Percentiles rank a stretch among this genome's conserved stretches.
These are phyloP conservation scores for Kodamaea suecica DNA, from an alignment of 1,139 yeast genomes.

Conservation along the genomic window DNA sequence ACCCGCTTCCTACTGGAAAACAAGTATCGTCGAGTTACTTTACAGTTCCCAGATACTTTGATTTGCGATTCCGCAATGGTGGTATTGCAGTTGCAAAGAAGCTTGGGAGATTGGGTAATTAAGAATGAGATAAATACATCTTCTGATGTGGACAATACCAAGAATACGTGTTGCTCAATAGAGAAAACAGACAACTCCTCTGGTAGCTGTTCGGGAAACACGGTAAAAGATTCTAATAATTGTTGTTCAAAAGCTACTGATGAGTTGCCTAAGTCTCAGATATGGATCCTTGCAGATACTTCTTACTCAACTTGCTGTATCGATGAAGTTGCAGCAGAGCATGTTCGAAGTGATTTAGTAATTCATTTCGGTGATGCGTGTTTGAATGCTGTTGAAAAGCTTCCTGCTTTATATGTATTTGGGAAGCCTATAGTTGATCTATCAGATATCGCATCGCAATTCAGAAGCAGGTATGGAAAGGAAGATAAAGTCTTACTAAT, in stretches of 20 bases:
- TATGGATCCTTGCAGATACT: constrained; percentile 89
- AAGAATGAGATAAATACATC: neutral
- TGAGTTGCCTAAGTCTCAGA: constrained; percentile 16
- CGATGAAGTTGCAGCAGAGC: constrained; percentile 96
- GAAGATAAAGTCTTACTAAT: constrained; percentile 51
- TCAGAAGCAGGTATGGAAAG: constrained; percentile 37
- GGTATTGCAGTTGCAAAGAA: constrained; percentile 45
- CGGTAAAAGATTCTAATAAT: neutral
- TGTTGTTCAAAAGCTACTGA: neutral
- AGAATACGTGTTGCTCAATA: neutral
- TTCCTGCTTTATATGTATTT: constrained; percentile 75
- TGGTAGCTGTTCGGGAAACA: neutral
- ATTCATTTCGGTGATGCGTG: constrained; percentile 97
- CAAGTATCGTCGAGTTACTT: constrained; percentile 54
- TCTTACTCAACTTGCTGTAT: constrained; percentile 95
- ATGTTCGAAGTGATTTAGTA: constrained; percentile 79
- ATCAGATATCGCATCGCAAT: constrained; percentile 27
- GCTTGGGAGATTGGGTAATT: constrained; percentile 14
- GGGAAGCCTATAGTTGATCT: constrained; percentile 60
- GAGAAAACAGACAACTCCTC: neutral
- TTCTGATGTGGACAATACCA: neutral
- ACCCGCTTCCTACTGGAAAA: constrained; percentile 32
- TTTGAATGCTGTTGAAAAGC: constrained; percentile 66
- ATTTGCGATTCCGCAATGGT: constrained; percentile 77
- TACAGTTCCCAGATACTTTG: constrained; percentile 86